These are phyloP conservation scores for Huiozyma naganishii DNA, from an alignment of 805 yeast genomes.

Conservation along the genomic window DNA sequence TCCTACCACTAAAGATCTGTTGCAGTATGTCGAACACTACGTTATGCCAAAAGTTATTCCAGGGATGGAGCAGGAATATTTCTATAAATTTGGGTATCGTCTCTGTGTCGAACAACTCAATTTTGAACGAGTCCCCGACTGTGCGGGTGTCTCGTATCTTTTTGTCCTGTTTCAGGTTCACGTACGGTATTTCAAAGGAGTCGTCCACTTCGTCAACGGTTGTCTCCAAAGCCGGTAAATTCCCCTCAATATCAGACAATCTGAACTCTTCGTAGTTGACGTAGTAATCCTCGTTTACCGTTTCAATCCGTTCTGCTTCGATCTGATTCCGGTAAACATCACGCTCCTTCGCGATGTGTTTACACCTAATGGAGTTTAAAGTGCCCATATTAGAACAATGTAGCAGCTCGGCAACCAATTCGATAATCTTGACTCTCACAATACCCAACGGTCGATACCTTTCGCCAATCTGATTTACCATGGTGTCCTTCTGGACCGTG, in stretches of 20 bases:
- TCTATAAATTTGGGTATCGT: slow-evolving; percentile 57
- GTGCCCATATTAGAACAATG: slow-evolving; percentile 97
- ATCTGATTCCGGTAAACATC: slow-evolving; percentile 55
- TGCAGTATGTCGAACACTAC: slow-evolving; percentile 95
- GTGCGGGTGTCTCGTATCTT: slow-evolving; percentile 49
- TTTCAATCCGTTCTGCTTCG: slow-evolving; percentile 27
- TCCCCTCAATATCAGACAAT: background rate
- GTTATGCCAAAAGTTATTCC: slow-evolving; percentile 96
- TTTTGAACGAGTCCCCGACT: slow-evolving; percentile 81
- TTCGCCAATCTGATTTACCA: slow-evolving; percentile 52
- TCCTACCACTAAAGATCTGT: slow-evolving; percentile 81
- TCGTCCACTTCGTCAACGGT: slow-evolving; percentile 24
- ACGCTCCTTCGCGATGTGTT: slow-evolving; percentile 54
- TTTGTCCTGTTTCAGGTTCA: slow-evolving; percentile 30
- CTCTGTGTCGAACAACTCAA: slow-evolving; percentile 64
- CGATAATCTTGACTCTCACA: slow-evolving; percentile 83
- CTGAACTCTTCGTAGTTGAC: background rate
- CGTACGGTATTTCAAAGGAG: slow-evolving; percentile 27
- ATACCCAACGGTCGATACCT: slow-evolving; percentile 70
- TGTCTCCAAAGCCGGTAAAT: slow-evolving; percentile 7
- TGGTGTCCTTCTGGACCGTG: slow-evolving; percentile 6
- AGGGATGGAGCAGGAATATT: slow-evolving; percentile 77
- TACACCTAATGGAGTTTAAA: slow-evolving; percentile 67
- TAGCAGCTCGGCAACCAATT: slow-evolving; percentile 82
- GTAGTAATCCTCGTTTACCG: slow-evolving; percentile 18